A percentile compares a stretch with the other conserved stretches of the same genome.
These are phyloP conservation scores for Cryphonectria nitschkei DNA, from an alignment of 2,329 filamentous ascomycete genomes.

Conservation along the genomic window DNA sequence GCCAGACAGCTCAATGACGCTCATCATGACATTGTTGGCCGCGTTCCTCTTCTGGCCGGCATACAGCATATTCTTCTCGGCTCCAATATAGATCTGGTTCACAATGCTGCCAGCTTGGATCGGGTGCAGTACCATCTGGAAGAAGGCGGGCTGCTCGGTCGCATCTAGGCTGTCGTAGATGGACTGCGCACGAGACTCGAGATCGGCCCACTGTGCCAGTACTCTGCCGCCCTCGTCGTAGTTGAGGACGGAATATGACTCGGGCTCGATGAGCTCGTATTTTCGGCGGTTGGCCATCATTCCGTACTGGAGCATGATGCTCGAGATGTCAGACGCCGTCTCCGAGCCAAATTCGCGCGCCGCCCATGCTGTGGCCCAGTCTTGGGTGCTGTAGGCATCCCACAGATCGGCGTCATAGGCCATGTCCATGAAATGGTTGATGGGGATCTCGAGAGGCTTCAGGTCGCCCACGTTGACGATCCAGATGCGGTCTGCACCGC, in stretches of 20 bases:
- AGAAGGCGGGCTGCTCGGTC: constrained; percentile 60
- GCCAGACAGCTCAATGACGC: constrained; percentile 58
- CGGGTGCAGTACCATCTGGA: constrained; percentile 65
- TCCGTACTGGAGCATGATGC: constrained; percentile 59
- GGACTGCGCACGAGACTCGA: constrained; percentile 57
- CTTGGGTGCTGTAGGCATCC: constrained; percentile 56
- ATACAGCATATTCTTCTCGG: constrained; percentile 56
- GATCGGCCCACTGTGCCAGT: constrained; percentile 56
- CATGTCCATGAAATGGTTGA: constrained; percentile 69
- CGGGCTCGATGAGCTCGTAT: constrained; percentile 63
- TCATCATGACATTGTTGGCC: constrained; percentile 57
- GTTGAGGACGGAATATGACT: constrained; percentile 63
- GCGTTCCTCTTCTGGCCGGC: constrained; percentile 57
- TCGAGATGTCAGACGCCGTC: constrained; percentile 51
- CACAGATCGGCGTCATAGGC: constrained; percentile 66
- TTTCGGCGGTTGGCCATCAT: constrained; percentile 61
- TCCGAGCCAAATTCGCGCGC: constrained; percentile 57
- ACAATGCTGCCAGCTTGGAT: constrained; percentile 60
- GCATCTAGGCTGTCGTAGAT: constrained; percentile 58
- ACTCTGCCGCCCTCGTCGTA: constrained; percentile 66
- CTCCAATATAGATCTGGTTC: constrained; percentile 55
- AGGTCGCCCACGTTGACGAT: constrained; percentile 70
- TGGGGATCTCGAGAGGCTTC: constrained; percentile 66
- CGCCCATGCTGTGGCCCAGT: constrained; percentile 59
- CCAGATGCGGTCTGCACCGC: constrained; percentile 65